These are phyloP conservation scores for Glaciozyma martinii DNA, from an alignment of 768 basidiomycete genomes.

Conservation along the genomic window DNA sequence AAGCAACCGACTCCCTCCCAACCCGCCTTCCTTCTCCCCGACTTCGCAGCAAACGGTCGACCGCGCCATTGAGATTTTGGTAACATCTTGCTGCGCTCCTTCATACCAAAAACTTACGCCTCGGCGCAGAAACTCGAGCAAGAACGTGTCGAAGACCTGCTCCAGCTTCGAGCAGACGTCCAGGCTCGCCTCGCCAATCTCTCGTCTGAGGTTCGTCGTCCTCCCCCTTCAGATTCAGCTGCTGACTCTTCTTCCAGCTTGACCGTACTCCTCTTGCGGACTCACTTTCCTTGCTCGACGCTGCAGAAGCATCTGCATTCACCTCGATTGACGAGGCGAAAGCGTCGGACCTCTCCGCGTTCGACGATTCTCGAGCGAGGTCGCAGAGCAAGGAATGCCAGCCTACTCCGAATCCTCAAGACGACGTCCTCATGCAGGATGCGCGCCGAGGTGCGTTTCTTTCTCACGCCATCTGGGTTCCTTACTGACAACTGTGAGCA, in stretches of 20 bases:
- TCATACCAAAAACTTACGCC: no score
- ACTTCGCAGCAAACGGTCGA: no score
- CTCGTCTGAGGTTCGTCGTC: background rate
- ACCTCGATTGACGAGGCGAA: background rate
- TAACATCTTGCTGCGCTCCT: no score
- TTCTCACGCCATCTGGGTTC: background rate
- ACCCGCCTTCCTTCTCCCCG: no score
- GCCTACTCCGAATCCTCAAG: background rate
- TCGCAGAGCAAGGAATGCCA: background rate
- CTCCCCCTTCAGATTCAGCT: background rate
- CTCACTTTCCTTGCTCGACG: background rate
- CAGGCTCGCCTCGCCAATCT: background rate
- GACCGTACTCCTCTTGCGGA: background rate
- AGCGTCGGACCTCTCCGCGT: background rate
- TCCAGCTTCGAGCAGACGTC: background rate
- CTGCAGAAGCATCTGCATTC: background rate
- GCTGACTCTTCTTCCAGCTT: background rate
- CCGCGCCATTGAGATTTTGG: no score
- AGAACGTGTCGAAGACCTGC: background rate
- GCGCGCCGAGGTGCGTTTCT: background rate
- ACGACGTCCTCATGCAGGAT: background rate
- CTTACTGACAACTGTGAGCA: background rate
- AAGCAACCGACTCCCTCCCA: no score
- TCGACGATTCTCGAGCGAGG: background rate
- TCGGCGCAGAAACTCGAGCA: background rate